A percentile compares a stretch with the other conserved stretches of the same genome.
Conservation (phyloP, 768 basidiomycete genomes). For the Boletellus ananiceps region DNA sequence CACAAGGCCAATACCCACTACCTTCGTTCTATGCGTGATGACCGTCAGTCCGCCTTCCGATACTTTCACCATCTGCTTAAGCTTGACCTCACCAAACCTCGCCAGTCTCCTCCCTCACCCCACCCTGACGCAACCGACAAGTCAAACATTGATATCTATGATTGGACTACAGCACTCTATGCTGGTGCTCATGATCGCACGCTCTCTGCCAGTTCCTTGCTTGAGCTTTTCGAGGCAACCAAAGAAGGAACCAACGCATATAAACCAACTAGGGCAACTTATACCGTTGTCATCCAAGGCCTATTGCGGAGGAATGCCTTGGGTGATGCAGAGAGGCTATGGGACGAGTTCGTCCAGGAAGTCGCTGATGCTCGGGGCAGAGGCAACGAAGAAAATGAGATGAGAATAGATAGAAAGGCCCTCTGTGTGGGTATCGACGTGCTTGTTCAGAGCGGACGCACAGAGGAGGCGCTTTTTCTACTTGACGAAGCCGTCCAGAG, state of each 20-base stretch:
- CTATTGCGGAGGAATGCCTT: slow-evolving; percentile 42
- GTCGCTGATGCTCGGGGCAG: slow-evolving; percentile 6
- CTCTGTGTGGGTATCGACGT: slow-evolving; percentile 50
- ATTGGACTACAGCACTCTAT: slow-evolving; percentile 44
- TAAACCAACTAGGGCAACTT: slow-evolving; percentile 42
- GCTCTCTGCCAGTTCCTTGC: slow-evolving; percentile 31
- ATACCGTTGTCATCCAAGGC: slow-evolving; percentile 53
- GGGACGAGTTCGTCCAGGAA: slow-evolving; percentile 35
- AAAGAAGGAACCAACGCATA: slow-evolving; percentile 26
- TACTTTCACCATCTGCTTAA: slow-evolving; percentile 41
- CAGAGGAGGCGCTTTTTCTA: slow-evolving; percentile 47
- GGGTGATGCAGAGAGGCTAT: slow-evolving; percentile 39
- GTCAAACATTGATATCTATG: slow-evolving; percentile 37
- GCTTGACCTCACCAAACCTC: slow-evolving; percentile 18
- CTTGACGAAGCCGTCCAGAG: slow-evolving; percentile 39
- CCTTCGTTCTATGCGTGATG: slow-evolving; percentile 37
- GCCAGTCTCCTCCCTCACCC: background rate
- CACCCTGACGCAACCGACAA: slow-evolving; percentile 10
- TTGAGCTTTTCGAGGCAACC: slow-evolving; percentile 36
- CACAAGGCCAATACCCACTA: slow-evolving; percentile 41
- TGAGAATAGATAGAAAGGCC: slow-evolving; percentile 42
- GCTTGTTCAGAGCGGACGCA: slow-evolving; percentile 39
- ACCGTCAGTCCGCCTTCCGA: slow-evolving; percentile 42
- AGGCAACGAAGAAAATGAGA: background rate
- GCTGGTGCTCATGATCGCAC: slow-evolving; percentile 40